phyloP scores from a whole-genome alignment of 129 eudicot species.

The Artemisia argyi region DNA sequence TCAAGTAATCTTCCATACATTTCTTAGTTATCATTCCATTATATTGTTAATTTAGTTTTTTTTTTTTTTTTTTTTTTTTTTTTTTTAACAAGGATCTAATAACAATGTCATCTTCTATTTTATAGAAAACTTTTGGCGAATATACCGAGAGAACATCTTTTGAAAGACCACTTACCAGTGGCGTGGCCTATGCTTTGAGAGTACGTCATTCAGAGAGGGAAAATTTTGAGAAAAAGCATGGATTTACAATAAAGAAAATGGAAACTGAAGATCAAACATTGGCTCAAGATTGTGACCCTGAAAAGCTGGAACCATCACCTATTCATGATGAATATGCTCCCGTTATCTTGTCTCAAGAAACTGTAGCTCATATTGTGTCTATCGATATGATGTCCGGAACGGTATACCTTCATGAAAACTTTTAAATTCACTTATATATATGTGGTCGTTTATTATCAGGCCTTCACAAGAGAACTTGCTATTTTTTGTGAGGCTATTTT shows the following conservation, averaged over 20 bases:
- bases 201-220: conserved; percentile 74
- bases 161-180: conserved; percentile 95
- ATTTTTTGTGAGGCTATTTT: too few relatives aligned
- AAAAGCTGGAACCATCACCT: conserved; percentile 72
- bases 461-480: too few relatives aligned
- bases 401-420: conserved; percentile 44
- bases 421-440: neutral
- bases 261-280: conserved; percentile 75
- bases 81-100: neutral
- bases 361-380: conserved; percentile 85
- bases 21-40: neutral
- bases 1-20: conserved; percentile 47
- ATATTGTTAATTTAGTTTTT: neutral
- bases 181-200: conserved; percentile 89
- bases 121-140: conserved; percentile 82
- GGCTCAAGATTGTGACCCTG: conserved; percentile 69
- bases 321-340: conserved; percentile 91
- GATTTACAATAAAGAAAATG: conserved; percentile 96
- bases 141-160: conserved; percentile 87
- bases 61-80: too few relatives aligned
- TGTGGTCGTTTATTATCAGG: neutral
- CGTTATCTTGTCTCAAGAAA: conserved; percentile 80
- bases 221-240: conserved; percentile 63
- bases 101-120: neutral
- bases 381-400: conserved; percentile 97